Percentiles rank a stretch among this genome's conserved stretches.
These are phyloP conservation scores for Calonectria leucothoes DNA, from an alignment of 2,329 filamentous ascomycete species.

Conservation along the genomic window DNA sequence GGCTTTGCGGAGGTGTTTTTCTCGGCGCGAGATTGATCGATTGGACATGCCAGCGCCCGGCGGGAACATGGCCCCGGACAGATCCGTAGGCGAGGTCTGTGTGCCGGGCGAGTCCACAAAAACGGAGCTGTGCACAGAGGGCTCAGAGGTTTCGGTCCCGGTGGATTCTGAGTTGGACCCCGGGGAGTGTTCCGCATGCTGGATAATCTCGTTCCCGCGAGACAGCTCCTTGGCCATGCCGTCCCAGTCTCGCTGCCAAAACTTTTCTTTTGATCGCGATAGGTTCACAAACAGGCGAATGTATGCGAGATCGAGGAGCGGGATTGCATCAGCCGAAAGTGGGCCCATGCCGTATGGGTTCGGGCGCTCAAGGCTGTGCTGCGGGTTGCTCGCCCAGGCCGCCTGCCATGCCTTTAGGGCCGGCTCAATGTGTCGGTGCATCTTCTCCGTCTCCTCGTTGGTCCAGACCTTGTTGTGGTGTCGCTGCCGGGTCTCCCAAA, in stretches of 20 bases:
- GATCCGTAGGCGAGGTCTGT: constrained; percentile 61
- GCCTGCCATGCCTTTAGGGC: constrained; percentile 94
- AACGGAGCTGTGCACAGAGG: constrained; percentile 57
- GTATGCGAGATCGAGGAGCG: constrained; percentile 90
- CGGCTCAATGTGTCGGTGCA: constrained; percentile 95
- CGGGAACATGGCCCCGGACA: constrained; percentile 53
- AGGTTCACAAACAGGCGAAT: constrained; percentile 93
- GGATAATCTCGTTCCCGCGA: constrained; percentile 78
- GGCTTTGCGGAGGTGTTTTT: constrained; percentile 91
- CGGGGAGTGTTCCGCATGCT: constrained; percentile 75
- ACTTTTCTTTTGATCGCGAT: constrained; percentile 90
- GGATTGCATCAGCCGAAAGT: constrained; percentile 90
- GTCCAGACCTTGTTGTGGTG: constrained; percentile 93
- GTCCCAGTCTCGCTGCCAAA: constrained; percentile 95
- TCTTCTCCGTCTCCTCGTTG: constrained; percentile 90
- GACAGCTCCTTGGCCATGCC: constrained; percentile 90
- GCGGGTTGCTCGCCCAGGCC: constrained; percentile 88
- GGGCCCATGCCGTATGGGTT: constrained; percentile 86
- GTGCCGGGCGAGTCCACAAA: constrained; percentile 65
- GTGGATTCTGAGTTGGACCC: constrained; percentile 59
- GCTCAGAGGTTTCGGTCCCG: constrained; percentile 58
- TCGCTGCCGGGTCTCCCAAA: constrained; percentile 95
- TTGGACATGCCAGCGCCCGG: constrained; percentile 42
- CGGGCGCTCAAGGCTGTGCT: constrained; percentile 85
- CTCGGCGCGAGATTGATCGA: constrained; percentile 74